Evolutionary conservation across 2,329 filamentous ascomycete genomes (phyloP).

Genomic region (Leptographium galeiforme): DNA sequence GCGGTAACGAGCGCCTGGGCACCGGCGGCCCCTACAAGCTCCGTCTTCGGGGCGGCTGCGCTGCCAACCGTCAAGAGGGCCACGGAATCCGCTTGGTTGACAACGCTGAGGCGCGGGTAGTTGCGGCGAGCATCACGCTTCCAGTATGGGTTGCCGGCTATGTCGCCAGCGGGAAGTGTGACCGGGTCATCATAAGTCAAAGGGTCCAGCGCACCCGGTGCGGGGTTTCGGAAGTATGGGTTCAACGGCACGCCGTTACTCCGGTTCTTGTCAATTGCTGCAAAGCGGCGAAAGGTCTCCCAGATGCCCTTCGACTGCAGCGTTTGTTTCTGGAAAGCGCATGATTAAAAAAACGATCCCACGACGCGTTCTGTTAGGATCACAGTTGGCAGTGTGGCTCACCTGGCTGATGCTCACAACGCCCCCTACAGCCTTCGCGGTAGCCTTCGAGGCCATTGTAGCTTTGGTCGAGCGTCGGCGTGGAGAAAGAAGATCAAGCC

Average conservation of each 20-base stretch:
- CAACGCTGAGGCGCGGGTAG: slow-evolving; percentile 68
- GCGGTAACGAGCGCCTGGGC: slow-evolving; percentile 57
- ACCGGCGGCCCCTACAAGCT: slow-evolving; percentile 54
- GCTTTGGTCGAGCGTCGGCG: background rate
- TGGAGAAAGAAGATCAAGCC: background rate
- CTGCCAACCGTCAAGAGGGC: slow-evolving; percentile 76
- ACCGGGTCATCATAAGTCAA: slow-evolving; percentile 67
- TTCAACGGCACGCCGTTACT: slow-evolving; percentile 89
- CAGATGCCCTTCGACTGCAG: slow-evolving; percentile 81
- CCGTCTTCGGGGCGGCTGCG: slow-evolving; percentile 65
- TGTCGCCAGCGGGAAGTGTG: slow-evolving; percentile 69
- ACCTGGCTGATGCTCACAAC: slow-evolving; percentile 48
- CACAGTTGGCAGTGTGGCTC: slow-evolving; percentile 13
- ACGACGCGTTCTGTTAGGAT: too few relatives aligned
- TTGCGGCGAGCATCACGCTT: slow-evolving; percentile 76
- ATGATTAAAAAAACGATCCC: background rate
- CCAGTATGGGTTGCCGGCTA: slow-evolving; percentile 92
- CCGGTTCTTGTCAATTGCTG: slow-evolving; percentile 75
- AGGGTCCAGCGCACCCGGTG: slow-evolving; percentile 62
- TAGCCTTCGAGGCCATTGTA: slow-evolving; percentile 47
- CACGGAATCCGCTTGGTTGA: slow-evolving; percentile 76
- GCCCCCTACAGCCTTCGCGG: slow-evolving; percentile 39
- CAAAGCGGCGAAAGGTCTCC: slow-evolving; percentile 63
- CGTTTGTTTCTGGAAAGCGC: slow-evolving; percentile 72
- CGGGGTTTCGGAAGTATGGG: slow-evolving; percentile 77